These are phyloP conservation scores for Fraxinus paxiana DNA, from an alignment of 305 asterid genomes.

Conservation along the genomic window DNA sequence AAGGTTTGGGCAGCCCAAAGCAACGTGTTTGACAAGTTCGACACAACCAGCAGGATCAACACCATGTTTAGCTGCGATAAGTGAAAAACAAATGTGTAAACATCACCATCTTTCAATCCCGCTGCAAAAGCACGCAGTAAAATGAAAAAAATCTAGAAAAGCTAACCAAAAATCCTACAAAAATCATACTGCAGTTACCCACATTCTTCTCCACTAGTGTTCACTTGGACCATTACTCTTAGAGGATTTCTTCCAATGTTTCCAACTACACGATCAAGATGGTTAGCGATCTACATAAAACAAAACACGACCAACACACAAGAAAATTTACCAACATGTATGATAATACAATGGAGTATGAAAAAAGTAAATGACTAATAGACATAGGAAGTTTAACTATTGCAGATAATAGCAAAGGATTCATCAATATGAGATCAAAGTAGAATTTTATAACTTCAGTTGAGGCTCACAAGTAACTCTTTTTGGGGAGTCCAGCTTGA, in stretches of 20 bases:
- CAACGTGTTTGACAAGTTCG: slow-evolving; percentile 65
- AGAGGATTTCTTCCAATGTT: slow-evolving; percentile 78
- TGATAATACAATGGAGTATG: background rate
- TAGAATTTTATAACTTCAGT: background rate
- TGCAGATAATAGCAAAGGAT: background rate
- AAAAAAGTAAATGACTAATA: background rate
- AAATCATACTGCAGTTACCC: slow-evolving; percentile 45
- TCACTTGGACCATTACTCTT: slow-evolving; percentile 85
- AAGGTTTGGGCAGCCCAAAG: slow-evolving; percentile 68
- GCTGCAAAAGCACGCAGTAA: background rate
- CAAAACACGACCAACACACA: background rate
- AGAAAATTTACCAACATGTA: background rate
- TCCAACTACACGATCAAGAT: slow-evolving; percentile 66
- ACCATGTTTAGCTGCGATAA: slow-evolving; percentile 74
- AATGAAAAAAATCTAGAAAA: background rate
- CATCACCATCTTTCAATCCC: background rate
- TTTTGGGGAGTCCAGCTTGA: background rate
- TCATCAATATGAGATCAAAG: background rate
- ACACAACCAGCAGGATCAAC: slow-evolving; percentile 70
- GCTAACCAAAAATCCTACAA: slow-evolving; percentile 7
- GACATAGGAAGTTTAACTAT: background rate
- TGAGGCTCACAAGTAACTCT: background rate
- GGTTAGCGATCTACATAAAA: slow-evolving; percentile 66
- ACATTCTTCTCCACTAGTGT: slow-evolving; percentile 98
- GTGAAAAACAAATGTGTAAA: slow-evolving; percentile 11